These are phyloP conservation scores for Clathrospora elynae DNA, from an alignment of 2,329 filamentous ascomycete species.

Conservation along the genomic window DNA sequence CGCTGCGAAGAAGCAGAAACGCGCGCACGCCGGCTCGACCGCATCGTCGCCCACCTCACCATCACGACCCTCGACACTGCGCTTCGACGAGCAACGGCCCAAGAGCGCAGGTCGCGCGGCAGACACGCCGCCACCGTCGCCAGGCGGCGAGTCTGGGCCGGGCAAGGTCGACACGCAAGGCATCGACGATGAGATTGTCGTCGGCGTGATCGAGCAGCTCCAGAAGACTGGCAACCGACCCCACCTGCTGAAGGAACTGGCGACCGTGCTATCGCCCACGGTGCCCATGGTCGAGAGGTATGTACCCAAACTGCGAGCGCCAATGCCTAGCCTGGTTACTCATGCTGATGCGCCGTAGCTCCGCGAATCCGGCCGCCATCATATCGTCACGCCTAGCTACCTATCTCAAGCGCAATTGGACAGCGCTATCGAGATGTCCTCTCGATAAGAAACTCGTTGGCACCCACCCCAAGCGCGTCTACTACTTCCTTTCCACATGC, in stretches of 20 bases:
- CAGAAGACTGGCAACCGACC: conserved; percentile 90
- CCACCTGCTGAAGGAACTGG: conserved; percentile 92
- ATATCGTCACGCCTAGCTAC: conserved; percentile 89
- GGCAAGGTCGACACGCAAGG: conserved; percentile 75
- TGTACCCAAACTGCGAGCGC: conserved; percentile 49
- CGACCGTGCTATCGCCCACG: conserved; percentile 73
- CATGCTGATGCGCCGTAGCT: conserved; percentile 63
- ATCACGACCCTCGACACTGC: conserved; percentile 52
- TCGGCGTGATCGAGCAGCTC: conserved; percentile 84
- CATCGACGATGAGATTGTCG: conserved; percentile 94
- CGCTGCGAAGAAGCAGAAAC: conserved; percentile 69
- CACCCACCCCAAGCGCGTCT: conserved; percentile 90
- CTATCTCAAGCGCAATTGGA: conserved; percentile 87
- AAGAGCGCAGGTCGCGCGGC: conserved; percentile 53
- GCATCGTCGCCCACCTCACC: conserved; percentile 52
- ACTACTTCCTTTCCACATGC: conserved; percentile 93
- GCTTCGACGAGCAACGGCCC: conserved; percentile 54
- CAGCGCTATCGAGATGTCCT: conserved; percentile 77
- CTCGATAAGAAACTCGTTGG: conserved; percentile 91
- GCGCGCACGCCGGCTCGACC: conserved; percentile 65
- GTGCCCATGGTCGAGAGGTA: conserved; percentile 91
- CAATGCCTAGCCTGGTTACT: conserved; percentile 32
- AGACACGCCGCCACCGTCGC: conserved; percentile 81
- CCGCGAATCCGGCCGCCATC: conserved; percentile 91
- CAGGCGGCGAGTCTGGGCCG: conserved; percentile 56